A percentile compares a stretch with the other conserved stretches of the same genome.
phyloP scores from a whole-genome alignment of 495 filamentous ascomycete species.

The Pyrenopolyporus hunteri region DNA sequence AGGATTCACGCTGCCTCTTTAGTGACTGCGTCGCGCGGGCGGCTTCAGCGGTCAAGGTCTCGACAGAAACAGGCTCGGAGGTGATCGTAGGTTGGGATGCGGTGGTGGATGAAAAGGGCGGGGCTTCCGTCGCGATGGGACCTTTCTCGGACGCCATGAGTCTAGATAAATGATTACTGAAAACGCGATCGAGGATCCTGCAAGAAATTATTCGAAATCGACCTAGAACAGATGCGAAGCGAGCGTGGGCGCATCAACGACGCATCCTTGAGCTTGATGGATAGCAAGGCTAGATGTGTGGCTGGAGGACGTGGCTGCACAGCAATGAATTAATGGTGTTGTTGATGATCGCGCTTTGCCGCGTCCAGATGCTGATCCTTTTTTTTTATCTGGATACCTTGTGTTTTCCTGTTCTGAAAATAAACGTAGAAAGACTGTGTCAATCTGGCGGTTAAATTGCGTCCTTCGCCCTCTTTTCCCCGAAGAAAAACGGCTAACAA shows the following conservation, averaged over 20 bases:
- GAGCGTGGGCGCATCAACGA: constrained; percentile 45
- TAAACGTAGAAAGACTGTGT: constrained; percentile 7
- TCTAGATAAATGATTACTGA: constrained; percentile 22
- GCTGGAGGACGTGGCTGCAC: constrained; percentile 60
- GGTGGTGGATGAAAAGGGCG: constrained; percentile 47
- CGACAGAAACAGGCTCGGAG: constrained; percentile 39
- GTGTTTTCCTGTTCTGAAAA: constrained; percentile 7
- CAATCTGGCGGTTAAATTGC: neutral
- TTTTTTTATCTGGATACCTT: constrained; percentile 2
- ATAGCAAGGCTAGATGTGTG: constrained; percentile 52
- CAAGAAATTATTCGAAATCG: constrained; percentile 28
- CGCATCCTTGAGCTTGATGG: constrained; percentile 49
- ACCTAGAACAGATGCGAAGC: constrained; percentile 28
- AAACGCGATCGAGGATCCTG: constrained; percentile 31
- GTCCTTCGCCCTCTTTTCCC: neutral
- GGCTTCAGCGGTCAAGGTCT: constrained; percentile 44
- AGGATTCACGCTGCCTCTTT: constrained; percentile 57
- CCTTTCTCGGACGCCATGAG: constrained; percentile 55
- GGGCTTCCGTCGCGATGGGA: constrained; percentile 51
- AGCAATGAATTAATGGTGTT: constrained; percentile 37
- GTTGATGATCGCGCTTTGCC: constrained; percentile 38
- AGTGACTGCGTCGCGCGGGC: constrained; percentile 48
- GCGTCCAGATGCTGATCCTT: constrained; percentile 30
- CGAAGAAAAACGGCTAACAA: neutral
- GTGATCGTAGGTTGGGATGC: constrained; percentile 39